Conservation (phyloP, 2,329 filamentous ascomycete genomes). For the Neofusicoccum sp. region DNA sequence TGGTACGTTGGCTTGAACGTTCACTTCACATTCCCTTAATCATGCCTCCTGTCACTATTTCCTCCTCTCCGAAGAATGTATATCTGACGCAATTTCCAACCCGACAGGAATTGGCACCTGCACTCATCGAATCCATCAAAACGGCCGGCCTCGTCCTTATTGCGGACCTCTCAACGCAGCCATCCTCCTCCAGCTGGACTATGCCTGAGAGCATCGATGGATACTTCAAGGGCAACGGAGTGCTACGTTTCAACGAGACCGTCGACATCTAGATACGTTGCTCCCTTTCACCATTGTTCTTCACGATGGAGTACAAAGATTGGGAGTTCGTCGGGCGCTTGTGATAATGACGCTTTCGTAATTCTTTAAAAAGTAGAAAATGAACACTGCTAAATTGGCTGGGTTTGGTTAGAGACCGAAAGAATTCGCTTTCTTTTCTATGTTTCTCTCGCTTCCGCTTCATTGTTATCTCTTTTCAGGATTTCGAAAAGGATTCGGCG, state of each 20-base stretch:
- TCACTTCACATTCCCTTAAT: not conserved
- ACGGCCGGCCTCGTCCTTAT: constrained; percentile 90
- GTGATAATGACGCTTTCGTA: no score
- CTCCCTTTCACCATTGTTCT: no score
- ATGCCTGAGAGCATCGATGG: constrained; percentile 84
- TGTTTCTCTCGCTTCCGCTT: no score
- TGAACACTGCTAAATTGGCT: no score
- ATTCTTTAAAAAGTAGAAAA: no score
- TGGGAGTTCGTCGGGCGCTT: no score
- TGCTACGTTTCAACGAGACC: constrained; percentile 88
- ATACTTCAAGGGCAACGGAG: constrained; percentile 77
- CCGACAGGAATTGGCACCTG: constrained; percentile 81
- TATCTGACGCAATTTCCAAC: not conserved
- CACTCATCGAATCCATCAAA: constrained; percentile 89
- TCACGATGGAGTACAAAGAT: no score
- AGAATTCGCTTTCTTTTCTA: no score
- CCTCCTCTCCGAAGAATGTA: not conserved
- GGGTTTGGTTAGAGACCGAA: no score
- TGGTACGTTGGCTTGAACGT: constrained; percentile 57
- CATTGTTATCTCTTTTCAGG: no score
- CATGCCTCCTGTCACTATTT: not conserved
- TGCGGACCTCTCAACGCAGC: constrained; percentile 72
- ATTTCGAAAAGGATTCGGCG: no score
- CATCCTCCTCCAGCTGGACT: constrained; percentile 52
- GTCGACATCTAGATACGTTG: constrained; percentile 52